Evolutionary conservation across 495 filamentous ascomycete species (phyloP), one percentile per base, ranked within the genome.

Genomic region (Penicillium canescens): DNA sequence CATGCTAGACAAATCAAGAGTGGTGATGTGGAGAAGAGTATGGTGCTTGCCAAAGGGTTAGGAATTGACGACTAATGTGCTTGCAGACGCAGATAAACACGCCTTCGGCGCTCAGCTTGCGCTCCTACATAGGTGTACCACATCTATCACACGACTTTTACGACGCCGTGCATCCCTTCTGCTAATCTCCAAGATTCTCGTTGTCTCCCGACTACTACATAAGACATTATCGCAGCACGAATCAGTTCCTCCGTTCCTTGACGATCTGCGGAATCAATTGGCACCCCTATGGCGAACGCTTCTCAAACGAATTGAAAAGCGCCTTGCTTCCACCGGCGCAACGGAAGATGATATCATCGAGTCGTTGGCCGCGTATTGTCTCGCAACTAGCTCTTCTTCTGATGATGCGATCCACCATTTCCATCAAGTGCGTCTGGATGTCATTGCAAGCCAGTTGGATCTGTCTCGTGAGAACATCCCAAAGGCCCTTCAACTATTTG

Each of bases 351-450:
- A 76, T 31, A 77, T 96, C 14, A 75, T 92, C 12, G 77, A 90
- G 61, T 82, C 82, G 11, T 77, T 98, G 65, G 85, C 83, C 34
- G 93, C 93, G 6, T 96, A 91, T 63, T 89, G 88, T 45, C 74
- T 98, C 18, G 84, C 85, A 1, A 94, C 88, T 7, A 95, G 84
- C 59, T 90, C 90, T 8, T 89, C 90, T 0, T 85, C 90, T 0
- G 82, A 83, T 47, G 92, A 97, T 62, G 86, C 89, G 1, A 73
- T 98, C 28, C 75, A 83, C 12, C 86, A 95, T 70, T 97, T 98
- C 65, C 80, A 95, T 39, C 76, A 84, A 50, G 77, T 92, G 10
- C 82, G 95, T 16, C 76, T 82, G 34, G 81, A 86, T 47, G 80
- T 82, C 0, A 86, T 95, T 26, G 71, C 75, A 1, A 75, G 79